phyloP scores from a whole-genome alignment of 768 basidiomycete genomes.

The Ramaria sp. region DNA sequence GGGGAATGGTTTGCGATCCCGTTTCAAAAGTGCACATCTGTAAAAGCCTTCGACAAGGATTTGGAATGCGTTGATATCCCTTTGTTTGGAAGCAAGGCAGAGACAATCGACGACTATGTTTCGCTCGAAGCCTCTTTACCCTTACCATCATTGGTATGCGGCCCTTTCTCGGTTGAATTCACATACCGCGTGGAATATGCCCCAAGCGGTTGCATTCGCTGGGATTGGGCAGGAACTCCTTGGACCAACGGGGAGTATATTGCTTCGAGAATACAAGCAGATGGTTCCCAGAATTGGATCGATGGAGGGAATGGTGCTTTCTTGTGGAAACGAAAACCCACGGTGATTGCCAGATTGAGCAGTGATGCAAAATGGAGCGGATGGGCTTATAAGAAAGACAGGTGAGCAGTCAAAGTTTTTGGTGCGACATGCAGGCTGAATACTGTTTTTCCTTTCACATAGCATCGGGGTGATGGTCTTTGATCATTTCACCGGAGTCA shows the following conservation, averaged over 20 bases:
- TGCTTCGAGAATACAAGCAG: conserved; percentile 21
- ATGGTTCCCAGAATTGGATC: conserved; percentile 21
- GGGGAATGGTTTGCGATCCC: not conserved
- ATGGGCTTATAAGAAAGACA: conserved; percentile 15
- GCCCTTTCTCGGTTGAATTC: not conserved
- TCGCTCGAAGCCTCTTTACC: not conserved
- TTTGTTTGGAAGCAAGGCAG: not conserved
- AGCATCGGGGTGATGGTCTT: not conserved
- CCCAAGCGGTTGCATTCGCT: conserved; percentile 21
- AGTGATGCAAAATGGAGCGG: conserved; percentile 17
- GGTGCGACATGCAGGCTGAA: not conserved
- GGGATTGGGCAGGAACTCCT: conserved; percentile 39
- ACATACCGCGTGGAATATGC: conserved; percentile 41
- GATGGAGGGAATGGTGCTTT: conserved; percentile 5
- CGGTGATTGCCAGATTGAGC: conserved; percentile 15
- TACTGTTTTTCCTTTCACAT: not conserved
- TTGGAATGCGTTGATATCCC: not conserved
- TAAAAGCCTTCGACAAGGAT: not conserved
- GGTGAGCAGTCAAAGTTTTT: too few species aligned
- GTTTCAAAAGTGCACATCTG: not conserved
- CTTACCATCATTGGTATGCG: not conserved
- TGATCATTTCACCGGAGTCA: not conserved
- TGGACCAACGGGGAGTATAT: conserved; percentile 30
- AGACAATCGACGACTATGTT: not conserved
- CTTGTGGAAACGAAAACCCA: conserved; percentile 7